Conservation (phyloP, 306 rosid species). For the Crotalaria pallida region DNA sequence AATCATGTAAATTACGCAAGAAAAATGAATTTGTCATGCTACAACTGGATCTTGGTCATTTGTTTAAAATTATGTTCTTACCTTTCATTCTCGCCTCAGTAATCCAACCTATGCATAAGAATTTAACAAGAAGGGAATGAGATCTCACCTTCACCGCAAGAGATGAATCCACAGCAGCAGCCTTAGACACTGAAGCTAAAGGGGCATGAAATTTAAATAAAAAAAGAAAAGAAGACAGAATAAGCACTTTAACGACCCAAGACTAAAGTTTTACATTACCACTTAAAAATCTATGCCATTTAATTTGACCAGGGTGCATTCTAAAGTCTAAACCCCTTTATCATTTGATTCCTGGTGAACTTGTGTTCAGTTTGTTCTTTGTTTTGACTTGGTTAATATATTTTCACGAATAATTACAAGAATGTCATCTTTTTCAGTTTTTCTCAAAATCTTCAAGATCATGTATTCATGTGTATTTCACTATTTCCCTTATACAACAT, state of each 20-base stretch:
- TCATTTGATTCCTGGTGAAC: neutral
- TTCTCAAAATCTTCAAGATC: neutral
- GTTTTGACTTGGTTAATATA: neutral
- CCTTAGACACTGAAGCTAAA: slow-evolving; percentile 33
- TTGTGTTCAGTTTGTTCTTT: neutral
- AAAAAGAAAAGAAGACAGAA: neutral
- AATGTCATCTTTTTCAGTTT: neutral
- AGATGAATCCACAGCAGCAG: slow-evolving; percentile 37
- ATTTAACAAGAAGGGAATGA: slow-evolving; percentile 8
- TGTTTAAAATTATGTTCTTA: neutral
- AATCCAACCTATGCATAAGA: neutral
- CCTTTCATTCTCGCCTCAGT: neutral
- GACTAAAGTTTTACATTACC: neutral
- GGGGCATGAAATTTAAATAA: neutral
- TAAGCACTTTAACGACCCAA: neutral
- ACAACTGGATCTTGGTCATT: neutral
- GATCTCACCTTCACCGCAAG: slow-evolving; percentile 61
- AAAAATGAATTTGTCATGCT: neutral
- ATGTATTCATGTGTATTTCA: neutral
- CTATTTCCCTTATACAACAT: neutral
- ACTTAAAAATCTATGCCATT: neutral
- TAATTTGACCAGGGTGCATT: neutral
- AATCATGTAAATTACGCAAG: neutral
- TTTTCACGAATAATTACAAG: neutral
- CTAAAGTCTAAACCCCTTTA: neutral